Evolutionary conservation across 345 rosid species (phyloP).

Genomic region (Kandelia obovata): DNA sequence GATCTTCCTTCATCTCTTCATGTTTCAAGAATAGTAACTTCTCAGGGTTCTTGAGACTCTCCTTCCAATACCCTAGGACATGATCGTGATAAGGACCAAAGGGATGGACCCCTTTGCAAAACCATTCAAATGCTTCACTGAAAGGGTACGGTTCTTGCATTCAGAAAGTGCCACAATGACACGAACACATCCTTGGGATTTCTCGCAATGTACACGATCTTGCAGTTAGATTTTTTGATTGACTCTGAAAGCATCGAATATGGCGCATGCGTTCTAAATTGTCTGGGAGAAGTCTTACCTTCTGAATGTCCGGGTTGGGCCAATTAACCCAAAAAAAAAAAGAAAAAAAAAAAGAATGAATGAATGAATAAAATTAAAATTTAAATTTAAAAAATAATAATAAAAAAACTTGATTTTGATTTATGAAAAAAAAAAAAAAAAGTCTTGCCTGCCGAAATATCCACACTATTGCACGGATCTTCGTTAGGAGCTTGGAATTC

Average conservation of each 20-base stretch:
- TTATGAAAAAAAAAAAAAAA: too few relatives aligned
- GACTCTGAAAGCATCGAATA: neutral
- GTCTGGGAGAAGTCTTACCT: too few relatives aligned
- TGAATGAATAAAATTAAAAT: too few relatives aligned
- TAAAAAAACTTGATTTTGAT: too few relatives aligned
- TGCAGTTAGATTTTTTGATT: neutral
- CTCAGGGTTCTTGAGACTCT: conserved; percentile 20
- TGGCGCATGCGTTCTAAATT: neutral
- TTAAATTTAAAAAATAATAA: too few relatives aligned
- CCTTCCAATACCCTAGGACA: conserved; percentile 33
- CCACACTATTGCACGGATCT: too few relatives aligned
- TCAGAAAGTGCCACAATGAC: neutral
- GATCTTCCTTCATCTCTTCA: conserved; percentile 29
- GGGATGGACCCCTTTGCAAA: conserved; percentile 29
- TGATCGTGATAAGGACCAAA: conserved; percentile 39
- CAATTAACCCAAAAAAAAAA: too few relatives aligned
- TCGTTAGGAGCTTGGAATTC: too few relatives aligned
- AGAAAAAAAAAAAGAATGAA: too few relatives aligned
- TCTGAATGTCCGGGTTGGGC: too few relatives aligned
- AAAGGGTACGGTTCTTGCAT: neutral
- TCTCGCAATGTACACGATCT: neutral
- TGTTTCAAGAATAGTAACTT: conserved; percentile 35
- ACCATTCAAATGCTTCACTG: conserved; percentile 25
- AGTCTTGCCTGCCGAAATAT: too few relatives aligned
- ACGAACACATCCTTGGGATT: neutral